Evolutionary conservation across 768 basidiomycete species (phyloP).

Genomic region (Suillus plorans): DNA sequence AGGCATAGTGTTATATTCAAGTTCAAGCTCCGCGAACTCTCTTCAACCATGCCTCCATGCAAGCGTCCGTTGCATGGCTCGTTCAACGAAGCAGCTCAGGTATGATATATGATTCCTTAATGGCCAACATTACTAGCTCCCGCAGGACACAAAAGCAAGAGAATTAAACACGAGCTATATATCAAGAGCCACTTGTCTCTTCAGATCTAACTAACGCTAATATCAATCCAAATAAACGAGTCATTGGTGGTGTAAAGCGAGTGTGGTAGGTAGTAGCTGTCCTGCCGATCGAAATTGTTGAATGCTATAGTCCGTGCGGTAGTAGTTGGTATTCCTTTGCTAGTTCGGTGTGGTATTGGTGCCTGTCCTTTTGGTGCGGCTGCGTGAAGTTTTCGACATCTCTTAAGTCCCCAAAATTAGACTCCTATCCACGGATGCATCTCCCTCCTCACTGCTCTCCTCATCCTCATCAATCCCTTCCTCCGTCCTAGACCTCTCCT

Average conservation of each 20-base stretch:
- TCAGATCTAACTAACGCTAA: not conserved
- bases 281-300: not conserved
- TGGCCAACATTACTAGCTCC: not conserved
- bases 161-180: not conserved
- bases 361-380: not conserved
- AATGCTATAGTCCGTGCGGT: not conserved
- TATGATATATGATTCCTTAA: not conserved
- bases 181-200: not conserved
- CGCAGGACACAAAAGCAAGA: not conserved
- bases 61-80: not conserved
- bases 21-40: not conserved
- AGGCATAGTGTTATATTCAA: not conserved
- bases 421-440: not conserved
- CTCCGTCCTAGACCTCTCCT: constrained; percentile 18
- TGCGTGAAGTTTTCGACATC: not conserved
- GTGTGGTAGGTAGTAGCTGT: not conserved
- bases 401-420: not conserved
- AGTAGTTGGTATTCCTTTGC: not conserved
- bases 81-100: not conserved
- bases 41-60: not conserved
- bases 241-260: not conserved
- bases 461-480: not conserved
- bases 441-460: not conserved
- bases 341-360: not conserved
- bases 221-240: not conserved